Conservation (phyloP, 495 filamentous ascomycete species). For the Podospora pseudopauciseta region DNA sequence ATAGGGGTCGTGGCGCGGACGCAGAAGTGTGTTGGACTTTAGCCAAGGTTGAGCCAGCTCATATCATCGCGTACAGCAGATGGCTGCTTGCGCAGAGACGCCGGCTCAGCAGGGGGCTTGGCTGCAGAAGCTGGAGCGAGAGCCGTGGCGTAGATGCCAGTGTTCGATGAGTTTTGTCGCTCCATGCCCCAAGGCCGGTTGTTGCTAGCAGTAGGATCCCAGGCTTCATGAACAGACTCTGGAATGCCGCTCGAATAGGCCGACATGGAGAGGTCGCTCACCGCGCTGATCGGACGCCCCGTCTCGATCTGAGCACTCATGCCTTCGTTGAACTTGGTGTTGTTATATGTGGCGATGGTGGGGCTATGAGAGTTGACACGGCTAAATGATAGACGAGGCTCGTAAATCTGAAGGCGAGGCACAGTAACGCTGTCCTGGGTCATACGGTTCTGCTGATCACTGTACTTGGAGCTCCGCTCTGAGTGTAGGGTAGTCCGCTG, state of each 20-base stretch:
- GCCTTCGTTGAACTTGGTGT: conserved; percentile 50
- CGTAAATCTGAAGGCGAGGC: conserved; percentile 47
- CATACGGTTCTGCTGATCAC: conserved; percentile 43
- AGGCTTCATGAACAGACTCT: conserved; percentile 49
- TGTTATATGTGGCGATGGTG: conserved; percentile 52
- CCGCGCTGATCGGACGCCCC: conserved; percentile 47
- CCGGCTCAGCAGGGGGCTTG: conserved; percentile 34
- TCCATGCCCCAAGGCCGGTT: conserved; percentile 41
- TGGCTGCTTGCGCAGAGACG: conserved; percentile 23
- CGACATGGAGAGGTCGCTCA: conserved; percentile 46
- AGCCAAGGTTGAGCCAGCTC: conserved; percentile 71
- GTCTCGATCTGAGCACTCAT: conserved; percentile 60
- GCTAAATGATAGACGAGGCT: conserved; percentile 51
- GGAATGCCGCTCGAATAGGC: conserved; percentile 59
- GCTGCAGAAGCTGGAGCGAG: conserved; percentile 31
- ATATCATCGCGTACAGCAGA: conserved; percentile 50
- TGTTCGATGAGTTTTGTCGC: conserved; percentile 58
- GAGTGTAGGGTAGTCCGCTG: conserved; percentile 44
- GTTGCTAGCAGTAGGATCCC: conserved; percentile 44
- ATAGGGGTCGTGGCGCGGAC: conserved; percentile 2
- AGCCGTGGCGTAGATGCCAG: conserved; percentile 37
- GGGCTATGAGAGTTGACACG: conserved; percentile 64
- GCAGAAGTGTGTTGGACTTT: conserved; percentile 13
- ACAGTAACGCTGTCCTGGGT: conserved; percentile 54
- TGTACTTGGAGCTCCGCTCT: conserved; percentile 52